Evolutionary conservation across 2,329 filamentous ascomycete species (phyloP).

Genomic region (Alternaria sp.): DNA sequence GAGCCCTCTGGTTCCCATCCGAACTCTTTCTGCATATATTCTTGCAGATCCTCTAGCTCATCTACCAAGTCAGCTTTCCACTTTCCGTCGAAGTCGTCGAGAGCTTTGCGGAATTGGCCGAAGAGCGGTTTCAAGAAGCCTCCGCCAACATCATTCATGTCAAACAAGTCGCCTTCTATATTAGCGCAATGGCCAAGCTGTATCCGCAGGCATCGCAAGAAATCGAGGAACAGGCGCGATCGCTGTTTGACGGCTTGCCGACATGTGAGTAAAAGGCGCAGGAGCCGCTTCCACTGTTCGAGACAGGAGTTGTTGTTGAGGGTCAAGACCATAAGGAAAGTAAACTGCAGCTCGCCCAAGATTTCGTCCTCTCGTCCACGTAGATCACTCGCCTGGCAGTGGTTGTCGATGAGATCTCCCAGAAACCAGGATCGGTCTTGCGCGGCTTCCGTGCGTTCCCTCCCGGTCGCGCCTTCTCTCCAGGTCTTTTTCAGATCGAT

Average conservation of each 20-base stretch:
- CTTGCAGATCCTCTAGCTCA: slow-evolving; percentile 62
- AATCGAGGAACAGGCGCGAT: slow-evolving; percentile 59
- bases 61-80: slow-evolving; percentile 55
- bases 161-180: slow-evolving; percentile 67
- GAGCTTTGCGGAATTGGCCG: slow-evolving; percentile 57
- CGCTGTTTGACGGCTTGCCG: slow-evolving; percentile 57
- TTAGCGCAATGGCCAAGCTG: slow-evolving; percentile 64
- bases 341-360: slow-evolving; percentile 67
- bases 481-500: slow-evolving; percentile 68
- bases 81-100: slow-evolving; percentile 56
- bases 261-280: slow-evolving; percentile 64
- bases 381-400: slow-evolving; percentile 43
- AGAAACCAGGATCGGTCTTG: slow-evolving; percentile 69
- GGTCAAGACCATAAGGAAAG: slow-evolving; percentile 67
- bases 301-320: slow-evolving; percentile 70
- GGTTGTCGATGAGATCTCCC: slow-evolving; percentile 56
- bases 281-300: slow-evolving; percentile 68
- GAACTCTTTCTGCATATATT: slow-evolving; percentile 60
- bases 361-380: slow-evolving; percentile 40
- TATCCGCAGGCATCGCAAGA: slow-evolving; percentile 56
- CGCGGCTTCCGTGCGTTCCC: slow-evolving; percentile 67
- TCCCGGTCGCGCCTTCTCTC: slow-evolving; percentile 65
- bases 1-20: slow-evolving; percentile 64
- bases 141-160: slow-evolving; percentile 61
- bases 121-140: slow-evolving; percentile 61